Percentiles rank a stretch among this genome's conserved stretches.
phyloP scores from a whole-genome alignment of 768 basidiomycete species.

The Leccinellum luteum region DNA sequence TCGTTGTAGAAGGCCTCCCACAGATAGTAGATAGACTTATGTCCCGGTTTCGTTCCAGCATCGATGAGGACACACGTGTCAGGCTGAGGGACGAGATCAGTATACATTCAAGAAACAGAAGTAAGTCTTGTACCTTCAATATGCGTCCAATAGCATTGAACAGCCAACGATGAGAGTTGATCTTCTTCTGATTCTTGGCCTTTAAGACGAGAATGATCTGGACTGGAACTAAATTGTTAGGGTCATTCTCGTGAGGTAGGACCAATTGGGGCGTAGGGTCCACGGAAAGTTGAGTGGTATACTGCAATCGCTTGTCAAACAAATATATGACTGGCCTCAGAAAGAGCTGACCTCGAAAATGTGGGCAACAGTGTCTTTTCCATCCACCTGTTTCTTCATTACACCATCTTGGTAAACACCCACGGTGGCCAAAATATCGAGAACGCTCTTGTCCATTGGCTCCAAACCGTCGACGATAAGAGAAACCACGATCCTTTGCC shows the following conservation, averaged over 20 bases:
- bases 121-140: slow-evolving; percentile 52
- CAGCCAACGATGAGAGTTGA: slow-evolving; percentile 93
- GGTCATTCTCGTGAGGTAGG: slow-evolving; percentile 84
- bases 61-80: slow-evolving; percentile 92
- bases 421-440: slow-evolving; percentile 85
- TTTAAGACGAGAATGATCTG: slow-evolving; percentile 90
- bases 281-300: slow-evolving; percentile 94
- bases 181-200: slow-evolving; percentile 95
- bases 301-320: slow-evolving; percentile 45
- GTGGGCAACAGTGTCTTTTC: slow-evolving; percentile 87
- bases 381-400: slow-evolving; percentile 91
- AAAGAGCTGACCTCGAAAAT: slow-evolving; percentile 77
- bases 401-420: slow-evolving; percentile 94
- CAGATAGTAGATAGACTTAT: slow-evolving; percentile 92
- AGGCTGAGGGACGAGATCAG: slow-evolving; percentile 50
- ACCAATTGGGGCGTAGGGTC: slow-evolving; percentile 89
- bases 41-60: slow-evolving; percentile 95
- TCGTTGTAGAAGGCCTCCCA: slow-evolving; percentile 92
- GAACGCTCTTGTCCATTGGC: slow-evolving; percentile 91
- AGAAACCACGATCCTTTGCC: slow-evolving; percentile 90
- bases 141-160: slow-evolving; percentile 91
- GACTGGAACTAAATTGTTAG: slow-evolving; percentile 90
- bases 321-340: neutral
- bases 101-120: neutral
- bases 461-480: slow-evolving; percentile 92